Base-by-base conservation (phyloP, 805 yeast species). In the Suhomyces sp. region DNA sequence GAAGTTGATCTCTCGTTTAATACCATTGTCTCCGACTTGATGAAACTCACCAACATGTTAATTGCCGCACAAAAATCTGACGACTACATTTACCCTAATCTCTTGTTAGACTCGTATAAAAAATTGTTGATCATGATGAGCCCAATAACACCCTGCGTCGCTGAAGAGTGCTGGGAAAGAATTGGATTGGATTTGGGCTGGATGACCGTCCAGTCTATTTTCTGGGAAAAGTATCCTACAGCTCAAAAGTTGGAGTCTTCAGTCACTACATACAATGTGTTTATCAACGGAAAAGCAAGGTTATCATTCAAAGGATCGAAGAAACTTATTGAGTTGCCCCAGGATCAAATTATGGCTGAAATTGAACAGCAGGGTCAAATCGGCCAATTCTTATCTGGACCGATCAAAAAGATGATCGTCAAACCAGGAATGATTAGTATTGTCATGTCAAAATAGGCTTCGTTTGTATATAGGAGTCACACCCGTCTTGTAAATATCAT, bases 11-110 rank as follows among this genome's bases (percentile, higher is more conserved):
- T 87, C 24, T 77, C 91, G 0, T 73, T 93, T 64, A 93, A 94
- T 66, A 92, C 97, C 0, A 84, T 90, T 1, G 81, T 94, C 21
- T 89, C 97, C 0, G 96, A 91, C 63, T 87, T 83, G 61, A 93
- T 91, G 97, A 94, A 91, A 62, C 66, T 85, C 47, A 86, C 96
- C 9, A 69, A 84, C 59, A 57, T 74, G 1, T 59, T 88, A 15
- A 61, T 66, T 2, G 56, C 64, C 2, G 77, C 79, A 0, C 43
- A 73, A 3, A 76, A 77, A 35, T 62, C 69, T 6, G 59, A 68
- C 0, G 56, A 64, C 4, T 20, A 40, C 1, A 68, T 82, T 8
- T 65, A 70, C 41, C 55, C 65, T 0, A 70, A 68, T 0, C 53
- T 89, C n/a, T 59, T 81, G 9, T 56, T 80, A 52, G 77, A 80